These are phyloP conservation scores for Melanopsichium pennsylvanicum DNA, from an alignment of 1,284 basidiomycete genomes.

Conservation along the genomic window DNA sequence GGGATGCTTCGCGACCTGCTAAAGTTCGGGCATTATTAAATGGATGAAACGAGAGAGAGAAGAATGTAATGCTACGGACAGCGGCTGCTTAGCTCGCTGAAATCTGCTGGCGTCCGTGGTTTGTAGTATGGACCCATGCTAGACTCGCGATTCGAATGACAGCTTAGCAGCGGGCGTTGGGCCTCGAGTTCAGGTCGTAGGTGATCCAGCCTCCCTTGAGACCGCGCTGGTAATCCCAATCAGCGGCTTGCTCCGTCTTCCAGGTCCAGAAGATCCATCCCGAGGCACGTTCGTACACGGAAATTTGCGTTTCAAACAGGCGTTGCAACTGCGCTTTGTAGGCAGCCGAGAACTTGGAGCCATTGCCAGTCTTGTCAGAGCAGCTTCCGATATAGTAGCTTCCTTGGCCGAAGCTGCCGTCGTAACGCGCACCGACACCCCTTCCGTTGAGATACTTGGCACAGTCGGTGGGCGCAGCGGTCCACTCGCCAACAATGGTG, in stretches of 20 bases:
- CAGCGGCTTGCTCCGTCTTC: slow-evolving; percentile 71
- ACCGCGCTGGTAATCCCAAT: slow-evolving; percentile 65
- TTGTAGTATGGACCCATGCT: slow-evolving; percentile 5
- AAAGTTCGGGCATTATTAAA: neutral
- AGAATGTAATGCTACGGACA: too few relatives aligned
- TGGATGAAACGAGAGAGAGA: too few relatives aligned
- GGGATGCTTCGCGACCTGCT: too few relatives aligned
- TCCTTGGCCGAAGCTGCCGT: slow-evolving; percentile 72
- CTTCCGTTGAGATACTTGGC: slow-evolving; percentile 77
- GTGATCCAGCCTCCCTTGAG: slow-evolving; percentile 61
- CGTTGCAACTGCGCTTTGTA: slow-evolving; percentile 85
- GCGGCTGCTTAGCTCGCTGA: too few relatives aligned
- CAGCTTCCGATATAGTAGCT: slow-evolving; percentile 75
- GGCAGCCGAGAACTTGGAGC: slow-evolving; percentile 75
- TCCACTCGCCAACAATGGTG: slow-evolving; percentile 66
- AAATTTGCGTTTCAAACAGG: slow-evolving; percentile 81
- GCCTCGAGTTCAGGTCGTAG: slow-evolving; percentile 31
- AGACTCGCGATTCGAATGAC: neutral
- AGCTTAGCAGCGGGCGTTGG: slow-evolving; percentile 43
- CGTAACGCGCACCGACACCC: slow-evolving; percentile 79
- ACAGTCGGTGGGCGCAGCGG: slow-evolving; percentile 79
- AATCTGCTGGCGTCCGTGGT: slow-evolving; percentile 7
- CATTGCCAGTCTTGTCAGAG: slow-evolving; percentile 75
- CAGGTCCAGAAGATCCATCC: slow-evolving; percentile 86
- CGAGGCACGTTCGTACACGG: slow-evolving; percentile 67